Conservation (phyloP, 768 basidiomycete species). For the Mrakia blollopis region DNA sequence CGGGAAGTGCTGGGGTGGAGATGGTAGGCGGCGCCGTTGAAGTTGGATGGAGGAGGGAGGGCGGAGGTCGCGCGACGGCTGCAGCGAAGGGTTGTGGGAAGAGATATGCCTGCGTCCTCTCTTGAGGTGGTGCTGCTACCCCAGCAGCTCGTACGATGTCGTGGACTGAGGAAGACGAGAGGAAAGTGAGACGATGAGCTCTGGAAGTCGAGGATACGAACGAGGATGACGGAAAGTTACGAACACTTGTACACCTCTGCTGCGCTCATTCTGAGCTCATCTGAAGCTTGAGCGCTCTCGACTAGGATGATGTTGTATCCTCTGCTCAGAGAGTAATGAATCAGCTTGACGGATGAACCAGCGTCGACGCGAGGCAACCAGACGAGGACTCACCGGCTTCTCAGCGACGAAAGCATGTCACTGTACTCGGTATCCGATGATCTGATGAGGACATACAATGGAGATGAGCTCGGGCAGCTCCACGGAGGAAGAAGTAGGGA, state of each 20-base stretch:
- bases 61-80: neutral
- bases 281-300: neutral
- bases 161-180: neutral
- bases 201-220: too few species aligned
- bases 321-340: neutral
- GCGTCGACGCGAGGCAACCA: neutral
- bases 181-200: neutral
- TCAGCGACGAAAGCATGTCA: neutral
- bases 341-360: neutral
- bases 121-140: neutral
- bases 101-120: neutral
- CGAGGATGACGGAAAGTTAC: neutral
- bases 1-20: too few species aligned
- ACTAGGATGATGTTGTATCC: neutral
- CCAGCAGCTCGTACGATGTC: constrained; percentile 1
- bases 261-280: neutral
- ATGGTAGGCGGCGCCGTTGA: neutral
- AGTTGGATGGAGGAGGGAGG: neutral
- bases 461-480: neutral
- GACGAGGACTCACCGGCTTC: neutral
- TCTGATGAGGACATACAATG: neutral
- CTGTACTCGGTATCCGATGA: constrained; percentile 8
- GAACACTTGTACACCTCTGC: neutral
- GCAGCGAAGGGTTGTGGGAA: neutral
- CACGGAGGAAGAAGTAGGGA: neutral